Evolutionary conservation across 2,329 filamentous ascomycete species (phyloP).

Genomic region (Lecanicillium sp.): DNA sequence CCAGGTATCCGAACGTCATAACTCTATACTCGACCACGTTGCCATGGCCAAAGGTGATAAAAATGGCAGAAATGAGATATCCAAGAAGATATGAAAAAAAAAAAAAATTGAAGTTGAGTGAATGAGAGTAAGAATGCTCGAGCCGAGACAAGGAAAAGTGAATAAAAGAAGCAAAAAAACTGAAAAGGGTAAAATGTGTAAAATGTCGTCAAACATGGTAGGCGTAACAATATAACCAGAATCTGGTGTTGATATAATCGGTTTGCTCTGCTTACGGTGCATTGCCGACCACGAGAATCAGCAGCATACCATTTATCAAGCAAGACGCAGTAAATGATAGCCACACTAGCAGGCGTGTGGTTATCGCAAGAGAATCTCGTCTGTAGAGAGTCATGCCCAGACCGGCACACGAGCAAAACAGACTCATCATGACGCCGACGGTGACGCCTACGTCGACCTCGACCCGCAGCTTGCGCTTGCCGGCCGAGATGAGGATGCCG

Average conservation of each 20-base stretch:
- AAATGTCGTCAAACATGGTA: constrained; percentile 4
- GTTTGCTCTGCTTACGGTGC: constrained; percentile 22
- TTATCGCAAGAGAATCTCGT: constrained; percentile 35
- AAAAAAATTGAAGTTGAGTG: background rate
- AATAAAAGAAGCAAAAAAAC: background rate
- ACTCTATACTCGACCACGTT: too few species aligned
- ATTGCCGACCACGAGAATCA: constrained; percentile 37
- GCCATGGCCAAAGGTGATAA: too few species aligned
- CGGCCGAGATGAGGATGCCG: constrained; percentile 59
- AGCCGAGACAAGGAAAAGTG: background rate
- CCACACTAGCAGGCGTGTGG: constrained; percentile 38
- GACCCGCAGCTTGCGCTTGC: constrained; percentile 58
- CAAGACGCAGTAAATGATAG: constrained; percentile 31
- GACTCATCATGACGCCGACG: constrained; percentile 60
- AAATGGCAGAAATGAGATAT: too few species aligned
- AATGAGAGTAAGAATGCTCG: background rate
- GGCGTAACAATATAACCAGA: background rate
- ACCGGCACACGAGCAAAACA: constrained; percentile 57
- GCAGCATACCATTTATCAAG: constrained; percentile 38
- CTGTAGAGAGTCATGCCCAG: constrained; percentile 54
- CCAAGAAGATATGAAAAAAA: too few species aligned
- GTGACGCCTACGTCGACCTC: constrained; percentile 70
- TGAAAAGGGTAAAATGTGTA: background rate
- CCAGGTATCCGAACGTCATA: too few species aligned
- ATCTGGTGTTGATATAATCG: background rate